Evolutionary conservation across 2,329 filamentous ascomycete species (phyloP).

Genomic region (Grosmannia serpens): DNA sequence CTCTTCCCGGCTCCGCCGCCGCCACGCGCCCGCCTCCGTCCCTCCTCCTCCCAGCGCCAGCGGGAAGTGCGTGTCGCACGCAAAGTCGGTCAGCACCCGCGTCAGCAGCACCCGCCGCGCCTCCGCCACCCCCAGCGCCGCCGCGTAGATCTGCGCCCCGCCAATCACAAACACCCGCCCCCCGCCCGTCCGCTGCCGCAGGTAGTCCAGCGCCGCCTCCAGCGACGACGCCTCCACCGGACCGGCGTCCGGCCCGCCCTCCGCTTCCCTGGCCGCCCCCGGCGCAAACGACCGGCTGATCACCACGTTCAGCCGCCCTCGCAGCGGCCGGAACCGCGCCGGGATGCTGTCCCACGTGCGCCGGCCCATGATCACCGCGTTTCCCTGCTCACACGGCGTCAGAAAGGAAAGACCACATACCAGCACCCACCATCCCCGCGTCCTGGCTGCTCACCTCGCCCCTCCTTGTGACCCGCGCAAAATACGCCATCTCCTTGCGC

Average conservation of each 20-base stretch:
- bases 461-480: constrained; percentile 76
- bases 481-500: constrained; percentile 88
- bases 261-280: constrained; percentile 5
- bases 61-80: constrained; percentile 67
- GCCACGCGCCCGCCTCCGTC: constrained; percentile 33
- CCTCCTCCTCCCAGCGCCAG: constrained; percentile 35
- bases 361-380: constrained; percentile 91
- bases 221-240: constrained; percentile 48
- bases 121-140: constrained; percentile 49
- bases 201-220: constrained; percentile 41
- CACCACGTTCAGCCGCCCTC: constrained; percentile 70
- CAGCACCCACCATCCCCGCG: neutral
- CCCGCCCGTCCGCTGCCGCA: constrained; percentile 16
- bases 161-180: constrained; percentile 76
- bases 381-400: constrained; percentile 20
- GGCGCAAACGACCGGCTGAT: constrained; percentile 45
- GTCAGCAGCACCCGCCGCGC: constrained; percentile 58
- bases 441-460: constrained; percentile 19
- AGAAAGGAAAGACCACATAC: neutral
- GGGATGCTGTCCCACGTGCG: constrained; percentile 96
- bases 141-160: constrained; percentile 72
- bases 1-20: constrained; percentile 34
- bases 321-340: constrained; percentile 63
- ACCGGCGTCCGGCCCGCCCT: constrained; percentile 17
- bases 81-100: constrained; percentile 54